Percentiles rank a stretch among this genome's conserved stretches.
These are phyloP conservation scores for Euclidium syriacum DNA, from an alignment of 345 rosid species.

Conservation along the genomic window DNA sequence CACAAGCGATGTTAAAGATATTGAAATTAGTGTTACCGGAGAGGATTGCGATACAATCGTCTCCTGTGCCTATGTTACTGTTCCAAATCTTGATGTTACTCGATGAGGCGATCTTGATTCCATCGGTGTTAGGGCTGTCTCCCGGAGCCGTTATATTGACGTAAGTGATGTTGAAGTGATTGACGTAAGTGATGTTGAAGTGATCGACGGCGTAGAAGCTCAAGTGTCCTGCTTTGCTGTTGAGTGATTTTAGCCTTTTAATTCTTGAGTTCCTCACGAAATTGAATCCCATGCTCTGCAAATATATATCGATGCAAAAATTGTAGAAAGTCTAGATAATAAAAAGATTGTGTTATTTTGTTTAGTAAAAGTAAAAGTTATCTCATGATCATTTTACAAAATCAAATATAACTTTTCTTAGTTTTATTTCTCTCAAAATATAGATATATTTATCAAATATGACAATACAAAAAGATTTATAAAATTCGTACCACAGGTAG, in stretches of 20 bases:
- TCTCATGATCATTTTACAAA: too few species aligned
- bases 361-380: too few species aligned
- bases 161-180: slow-evolving; percentile 10
- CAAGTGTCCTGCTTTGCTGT: slow-evolving; percentile 21
- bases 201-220: not conserved
- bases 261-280: slow-evolving; percentile 14
- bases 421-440: not conserved
- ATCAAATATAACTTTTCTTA: too few species aligned
- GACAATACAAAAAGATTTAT: not conserved
- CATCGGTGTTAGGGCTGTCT: slow-evolving; percentile 25
- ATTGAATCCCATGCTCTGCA: slow-evolving; percentile 11
- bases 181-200: slow-evolving; percentile 9
- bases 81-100: not conserved
- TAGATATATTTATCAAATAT: not conserved
- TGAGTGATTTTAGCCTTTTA: not conserved
- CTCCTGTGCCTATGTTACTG: slow-evolving; percentile 11
- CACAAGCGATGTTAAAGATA: not conserved
- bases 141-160: slow-evolving; percentile 9
- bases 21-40: not conserved
- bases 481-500: not conserved
- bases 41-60: slow-evolving; percentile 20
- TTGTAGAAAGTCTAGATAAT: too few species aligned
- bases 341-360: not conserved
- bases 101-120: slow-evolving; percentile 6
- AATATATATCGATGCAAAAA: too few species aligned